Conservation (phyloP, 441 rosid species). For the Eruca vesicaria region DNA sequence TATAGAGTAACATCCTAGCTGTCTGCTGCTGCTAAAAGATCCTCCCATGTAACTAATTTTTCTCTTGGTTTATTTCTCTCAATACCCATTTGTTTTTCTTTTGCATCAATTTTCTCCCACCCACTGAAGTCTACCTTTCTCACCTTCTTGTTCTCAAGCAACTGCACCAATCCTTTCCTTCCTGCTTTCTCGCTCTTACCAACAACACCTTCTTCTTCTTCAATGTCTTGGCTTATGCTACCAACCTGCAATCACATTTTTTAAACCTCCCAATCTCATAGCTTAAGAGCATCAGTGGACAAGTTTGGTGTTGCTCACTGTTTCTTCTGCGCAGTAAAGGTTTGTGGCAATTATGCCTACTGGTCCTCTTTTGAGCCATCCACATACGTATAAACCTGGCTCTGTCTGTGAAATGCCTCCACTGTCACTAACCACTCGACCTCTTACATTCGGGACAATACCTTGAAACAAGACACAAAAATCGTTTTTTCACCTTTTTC, state of each 20-base stretch:
- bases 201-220: constrained; percentile 38
- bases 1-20: too few species aligned
- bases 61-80: constrained; percentile 64
- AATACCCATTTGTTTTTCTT: constrained; percentile 66
- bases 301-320: constrained; percentile 45
- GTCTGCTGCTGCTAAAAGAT: constrained; percentile 45
- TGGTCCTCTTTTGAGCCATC: constrained; percentile 97
- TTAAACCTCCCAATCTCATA: not conserved
- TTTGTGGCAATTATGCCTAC: constrained; percentile 87
- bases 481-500: not conserved
- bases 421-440: constrained; percentile 59
- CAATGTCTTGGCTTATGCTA: constrained; percentile 71
- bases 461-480: constrained; percentile 43
- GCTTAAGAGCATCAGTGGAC: not conserved
- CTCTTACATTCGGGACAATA: constrained; percentile 62
- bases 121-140: constrained; percentile 49
- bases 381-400: constrained; percentile 83
- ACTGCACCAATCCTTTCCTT: constrained; percentile 61
- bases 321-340: constrained; percentile 88
- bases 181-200: constrained; percentile 48
- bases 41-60: constrained; percentile 62
- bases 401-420: constrained; percentile 45
- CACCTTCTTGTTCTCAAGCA: constrained; percentile 50
- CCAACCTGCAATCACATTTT: constrained; percentile 50
- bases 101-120: constrained; percentile 76